phyloP scores from a whole-genome alignment of 192 early-diverging fungal species.

The Coemansia sp. region DNA sequence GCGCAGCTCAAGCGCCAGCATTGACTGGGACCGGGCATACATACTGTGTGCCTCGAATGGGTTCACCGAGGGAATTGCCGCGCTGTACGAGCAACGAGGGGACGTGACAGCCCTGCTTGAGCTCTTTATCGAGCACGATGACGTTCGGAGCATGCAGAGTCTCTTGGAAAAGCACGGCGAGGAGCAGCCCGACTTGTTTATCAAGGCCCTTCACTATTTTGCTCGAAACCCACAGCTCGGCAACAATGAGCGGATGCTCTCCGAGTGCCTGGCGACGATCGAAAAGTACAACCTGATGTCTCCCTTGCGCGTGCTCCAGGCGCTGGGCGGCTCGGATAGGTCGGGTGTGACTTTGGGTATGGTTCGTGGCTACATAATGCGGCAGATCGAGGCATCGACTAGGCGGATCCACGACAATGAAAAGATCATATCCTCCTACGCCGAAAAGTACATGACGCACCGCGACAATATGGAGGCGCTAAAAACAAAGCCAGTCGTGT shows the following conservation, averaged over 20 bases:
- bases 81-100: slow-evolving; percentile 80
- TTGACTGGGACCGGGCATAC: slow-evolving; percentile 90
- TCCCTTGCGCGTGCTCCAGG: slow-evolving; percentile 87
- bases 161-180: slow-evolving; percentile 65
- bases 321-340: slow-evolving; percentile 58
- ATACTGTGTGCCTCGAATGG: slow-evolving; percentile 83
- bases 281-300: slow-evolving; percentile 83
- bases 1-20: slow-evolving; percentile 63
- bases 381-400: slow-evolving; percentile 70
- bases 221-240: slow-evolving; percentile 65
- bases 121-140: slow-evolving; percentile 70
- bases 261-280: slow-evolving; percentile 75
- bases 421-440: slow-evolving; percentile 70
- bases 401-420: slow-evolving; percentile 66
- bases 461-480: slow-evolving; percentile 79
- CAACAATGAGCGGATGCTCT: slow-evolving; percentile 58
- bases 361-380: slow-evolving; percentile 79
- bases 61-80: slow-evolving; percentile 84
- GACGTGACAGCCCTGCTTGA: slow-evolving; percentile 72
- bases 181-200: slow-evolving; percentile 66
- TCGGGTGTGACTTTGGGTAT: slow-evolving; percentile 84
- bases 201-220: slow-evolving; percentile 69
- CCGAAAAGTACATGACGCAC: slow-evolving; percentile 75
- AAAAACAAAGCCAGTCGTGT: slow-evolving; percentile 66
- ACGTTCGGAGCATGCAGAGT: slow-evolving; percentile 63